Evolutionary conservation across 768 basidiomycete species (phyloP).

Genomic region (Phylloporus scabripes): DNA sequence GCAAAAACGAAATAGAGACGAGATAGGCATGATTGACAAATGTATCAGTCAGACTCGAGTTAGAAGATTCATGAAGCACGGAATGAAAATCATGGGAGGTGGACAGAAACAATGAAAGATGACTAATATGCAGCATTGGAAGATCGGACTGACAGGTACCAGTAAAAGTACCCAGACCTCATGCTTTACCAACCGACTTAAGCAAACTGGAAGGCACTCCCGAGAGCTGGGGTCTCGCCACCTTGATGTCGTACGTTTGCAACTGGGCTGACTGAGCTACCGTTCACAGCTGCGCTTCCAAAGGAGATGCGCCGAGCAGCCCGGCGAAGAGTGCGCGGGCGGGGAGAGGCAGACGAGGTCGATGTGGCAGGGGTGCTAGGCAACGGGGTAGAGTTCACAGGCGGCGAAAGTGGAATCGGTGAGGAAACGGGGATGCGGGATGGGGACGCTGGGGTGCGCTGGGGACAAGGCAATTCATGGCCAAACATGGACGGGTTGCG

Average conservation of each 20-base stretch:
- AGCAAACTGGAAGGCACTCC: conserved; percentile 67
- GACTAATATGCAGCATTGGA: conserved; percentile 10
- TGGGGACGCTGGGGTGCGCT: conserved; percentile 29
- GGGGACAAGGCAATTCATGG: conserved; percentile 51
- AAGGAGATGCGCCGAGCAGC: conserved; percentile 62
- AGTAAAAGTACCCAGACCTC: conserved; percentile 6
- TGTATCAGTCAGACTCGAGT: conserved; percentile 1
- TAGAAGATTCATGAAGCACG: not conserved
- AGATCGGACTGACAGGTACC: conserved; percentile 1
- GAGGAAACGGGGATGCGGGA: conserved; percentile 29
- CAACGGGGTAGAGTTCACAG: conserved; percentile 8
- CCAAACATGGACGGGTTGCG: conserved; percentile 66
- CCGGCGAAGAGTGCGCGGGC: conserved; percentile 27
- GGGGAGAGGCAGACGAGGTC: conserved; percentile 14
- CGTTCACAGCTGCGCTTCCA: conserved; percentile 38
- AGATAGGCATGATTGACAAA: not conserved
- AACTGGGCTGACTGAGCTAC: conserved; percentile 35
- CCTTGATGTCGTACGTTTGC: conserved; percentile 23
- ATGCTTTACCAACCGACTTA: conserved; percentile 23
- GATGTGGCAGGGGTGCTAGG: conserved; percentile 11
- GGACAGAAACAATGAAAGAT: not conserved
- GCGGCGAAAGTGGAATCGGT: conserved; percentile 19
- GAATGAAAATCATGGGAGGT: not conserved
- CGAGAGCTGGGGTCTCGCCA: conserved; percentile 41
- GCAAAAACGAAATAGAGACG: not conserved